These are phyloP conservation scores for Linum lewisii DNA, from an alignment of 345 rosid species.

Conservation along the genomic window DNA sequence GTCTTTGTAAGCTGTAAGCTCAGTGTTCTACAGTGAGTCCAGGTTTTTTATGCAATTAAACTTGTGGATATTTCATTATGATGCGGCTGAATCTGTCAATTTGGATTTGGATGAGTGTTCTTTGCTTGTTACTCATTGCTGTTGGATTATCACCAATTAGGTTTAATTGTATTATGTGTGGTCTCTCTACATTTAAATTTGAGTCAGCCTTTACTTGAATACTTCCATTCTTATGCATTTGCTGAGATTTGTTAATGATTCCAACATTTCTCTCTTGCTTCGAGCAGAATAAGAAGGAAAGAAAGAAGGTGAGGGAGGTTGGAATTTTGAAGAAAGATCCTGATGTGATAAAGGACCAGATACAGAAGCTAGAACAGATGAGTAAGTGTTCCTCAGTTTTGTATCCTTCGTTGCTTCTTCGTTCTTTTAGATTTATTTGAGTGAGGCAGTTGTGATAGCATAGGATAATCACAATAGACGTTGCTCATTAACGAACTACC, in stretches of 20 bases:
- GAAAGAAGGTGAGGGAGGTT: slow-evolving; percentile 97
- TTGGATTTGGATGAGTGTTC: background rate
- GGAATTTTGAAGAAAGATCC: slow-evolving; percentile 98
- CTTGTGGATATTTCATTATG: background rate
- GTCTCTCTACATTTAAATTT: background rate
- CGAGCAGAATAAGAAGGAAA: slow-evolving; percentile 88
- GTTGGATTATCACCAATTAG: background rate
- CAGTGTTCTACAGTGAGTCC: background rate
- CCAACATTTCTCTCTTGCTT: background rate
- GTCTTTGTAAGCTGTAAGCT: background rate
- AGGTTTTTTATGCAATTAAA: background rate
- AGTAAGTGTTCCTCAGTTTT: slow-evolving; percentile 42
- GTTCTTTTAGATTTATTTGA: background rate
- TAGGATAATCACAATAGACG: background rate
- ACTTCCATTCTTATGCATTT: background rate
- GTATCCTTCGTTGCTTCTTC: background rate
- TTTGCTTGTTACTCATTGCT: background rate
- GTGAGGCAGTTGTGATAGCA: background rate
- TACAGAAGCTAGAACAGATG: slow-evolving; percentile 79
- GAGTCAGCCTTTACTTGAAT: background rate
- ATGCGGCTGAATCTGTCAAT: background rate
- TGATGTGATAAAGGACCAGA: slow-evolving; percentile 76
- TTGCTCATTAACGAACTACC: background rate
- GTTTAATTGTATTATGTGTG: background rate
- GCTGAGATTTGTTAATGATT: background rate